Conservation (phyloP, 768 basidiomycete genomes). For the Rossbeevera mucosa region DNA sequence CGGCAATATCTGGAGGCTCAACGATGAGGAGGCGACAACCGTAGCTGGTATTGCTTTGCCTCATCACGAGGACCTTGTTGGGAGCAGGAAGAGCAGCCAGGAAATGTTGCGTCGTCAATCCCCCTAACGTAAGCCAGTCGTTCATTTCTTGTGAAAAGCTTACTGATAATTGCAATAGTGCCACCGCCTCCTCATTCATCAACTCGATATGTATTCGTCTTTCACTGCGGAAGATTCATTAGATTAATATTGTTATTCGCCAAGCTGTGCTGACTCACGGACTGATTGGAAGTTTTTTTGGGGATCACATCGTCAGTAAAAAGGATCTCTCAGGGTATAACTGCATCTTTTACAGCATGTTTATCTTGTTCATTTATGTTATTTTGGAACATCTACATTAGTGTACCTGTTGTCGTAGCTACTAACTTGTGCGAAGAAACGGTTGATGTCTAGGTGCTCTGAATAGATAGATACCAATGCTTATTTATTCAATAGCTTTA, state of each 20-base stretch:
- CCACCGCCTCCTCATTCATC: background rate
- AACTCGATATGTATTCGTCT: conserved; percentile 8
- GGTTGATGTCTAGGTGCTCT: conserved; percentile 9
- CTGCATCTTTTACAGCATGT: conserved; percentile 33
- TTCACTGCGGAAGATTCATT: conserved; percentile 22
- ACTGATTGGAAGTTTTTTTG: conserved; percentile 31
- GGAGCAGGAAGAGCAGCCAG: conserved; percentile 38
- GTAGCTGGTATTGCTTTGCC: conserved; percentile 48
- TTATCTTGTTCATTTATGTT: conserved; percentile 37
- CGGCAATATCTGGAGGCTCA: conserved; percentile 66
- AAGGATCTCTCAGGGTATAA: conserved; percentile 31
- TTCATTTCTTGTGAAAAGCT: background rate
- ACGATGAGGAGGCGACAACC: conserved; percentile 63
- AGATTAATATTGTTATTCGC: conserved; percentile 33
- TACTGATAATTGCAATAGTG: background rate
- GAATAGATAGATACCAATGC: conserved; percentile 6
- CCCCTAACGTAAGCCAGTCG: conserved; percentile 16
- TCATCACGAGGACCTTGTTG: conserved; percentile 35
- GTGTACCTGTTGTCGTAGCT: conserved; percentile 27
- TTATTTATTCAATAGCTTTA: background rate
- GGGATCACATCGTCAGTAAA: conserved; percentile 23
- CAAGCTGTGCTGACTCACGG: conserved; percentile 22
- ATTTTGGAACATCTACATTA: conserved; percentile 33
- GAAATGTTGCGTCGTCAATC: conserved; percentile 34
- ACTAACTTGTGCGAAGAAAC: background rate